A percentile compares a stretch with the other conserved stretches of the same genome.
Evolutionary conservation across 306 rosid genomes (phyloP).

Genomic region (Prunus padus): DNA sequence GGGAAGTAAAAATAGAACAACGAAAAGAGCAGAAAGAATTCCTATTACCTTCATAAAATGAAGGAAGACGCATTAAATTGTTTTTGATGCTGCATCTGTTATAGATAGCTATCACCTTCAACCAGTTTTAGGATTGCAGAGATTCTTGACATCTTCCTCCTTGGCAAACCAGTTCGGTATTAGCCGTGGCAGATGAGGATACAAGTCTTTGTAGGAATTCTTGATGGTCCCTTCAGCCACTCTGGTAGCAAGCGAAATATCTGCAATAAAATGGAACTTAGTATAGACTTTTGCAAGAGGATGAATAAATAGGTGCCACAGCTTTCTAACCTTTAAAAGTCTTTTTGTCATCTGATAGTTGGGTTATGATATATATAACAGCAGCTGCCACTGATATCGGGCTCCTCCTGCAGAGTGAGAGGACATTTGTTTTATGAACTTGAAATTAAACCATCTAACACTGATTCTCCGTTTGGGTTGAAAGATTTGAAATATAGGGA

Average conservation of each 20-base stretch:
- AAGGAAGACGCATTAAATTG: not conserved
- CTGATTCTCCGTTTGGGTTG: not conserved
- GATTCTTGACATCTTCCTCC: constrained; percentile 8
- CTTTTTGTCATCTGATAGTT: constrained; percentile 11
- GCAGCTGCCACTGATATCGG: constrained; percentile 21
- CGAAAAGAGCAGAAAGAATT: not conserved
- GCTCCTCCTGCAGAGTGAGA: constrained; percentile 21
- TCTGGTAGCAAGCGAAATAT: not conserved
- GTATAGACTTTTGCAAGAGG: not conserved
- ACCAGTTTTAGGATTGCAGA: not conserved
- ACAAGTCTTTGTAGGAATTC: constrained; percentile 21
- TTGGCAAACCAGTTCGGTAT: constrained; percentile 13
- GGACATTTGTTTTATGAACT: not conserved
- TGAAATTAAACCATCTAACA: not conserved
- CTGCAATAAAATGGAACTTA: not conserved
- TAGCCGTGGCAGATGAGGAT: constrained; percentile 16
- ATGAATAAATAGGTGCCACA: not conserved
- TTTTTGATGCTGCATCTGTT: not conserved
- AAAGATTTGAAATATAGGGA: not conserved
- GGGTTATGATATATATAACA: constrained; percentile 13
- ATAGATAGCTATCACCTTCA: not conserved
- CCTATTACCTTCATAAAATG: not conserved
- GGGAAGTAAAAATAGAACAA: not conserved
- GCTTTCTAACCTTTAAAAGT: constrained; percentile 1
- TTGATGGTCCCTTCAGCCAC: constrained; percentile 22